Conservation (phyloP, 2,329 filamentous ascomycete genomes). For the Cladosporium halotolerans region DNA sequence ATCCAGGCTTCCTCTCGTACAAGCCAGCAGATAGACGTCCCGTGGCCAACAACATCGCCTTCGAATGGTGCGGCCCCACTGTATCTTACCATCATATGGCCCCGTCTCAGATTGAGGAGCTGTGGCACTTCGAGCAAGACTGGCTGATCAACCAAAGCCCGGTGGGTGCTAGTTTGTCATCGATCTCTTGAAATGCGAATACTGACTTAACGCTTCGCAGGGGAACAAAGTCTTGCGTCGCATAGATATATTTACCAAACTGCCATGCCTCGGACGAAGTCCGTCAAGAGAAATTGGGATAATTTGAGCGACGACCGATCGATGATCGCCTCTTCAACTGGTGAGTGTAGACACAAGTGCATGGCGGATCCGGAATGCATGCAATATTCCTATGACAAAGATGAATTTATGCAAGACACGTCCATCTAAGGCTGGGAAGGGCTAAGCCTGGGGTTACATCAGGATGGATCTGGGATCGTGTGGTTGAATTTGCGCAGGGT, state of each 20-base stretch:
- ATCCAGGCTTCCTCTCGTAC: neutral
- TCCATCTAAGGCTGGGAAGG: constrained; percentile 15
- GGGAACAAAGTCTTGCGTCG: constrained; percentile 20
- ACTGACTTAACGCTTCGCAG: neutral
- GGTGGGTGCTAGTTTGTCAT: neutral
- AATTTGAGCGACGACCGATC: constrained; percentile 17
- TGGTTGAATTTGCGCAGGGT: constrained; percentile 5
- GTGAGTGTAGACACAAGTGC: constrained; percentile 19
- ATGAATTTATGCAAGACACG: constrained; percentile 12
- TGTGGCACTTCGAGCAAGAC: constrained; percentile 18
- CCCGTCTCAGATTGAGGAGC: constrained; percentile 10
- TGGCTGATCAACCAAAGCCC: neutral
- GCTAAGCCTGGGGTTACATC: constrained; percentile 16
- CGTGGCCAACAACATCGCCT: constrained; percentile 17
- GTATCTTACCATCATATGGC: constrained; percentile 19
- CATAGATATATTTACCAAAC: constrained; percentile 19
- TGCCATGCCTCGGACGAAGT: constrained; percentile 8
- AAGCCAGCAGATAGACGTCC: neutral
- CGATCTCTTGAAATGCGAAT: neutral
- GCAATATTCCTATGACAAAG: constrained; percentile 18
- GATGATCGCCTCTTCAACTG: constrained; percentile 13
- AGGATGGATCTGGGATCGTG: constrained; percentile 19
- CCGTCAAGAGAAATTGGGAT: constrained; percentile 14
- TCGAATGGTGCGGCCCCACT: constrained; percentile 20
- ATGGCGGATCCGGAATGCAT: constrained; percentile 15